Evolutionary conservation across 2,329 filamentous ascomycete species (phyloP).

Genomic region (Didymella segeticola): DNA sequence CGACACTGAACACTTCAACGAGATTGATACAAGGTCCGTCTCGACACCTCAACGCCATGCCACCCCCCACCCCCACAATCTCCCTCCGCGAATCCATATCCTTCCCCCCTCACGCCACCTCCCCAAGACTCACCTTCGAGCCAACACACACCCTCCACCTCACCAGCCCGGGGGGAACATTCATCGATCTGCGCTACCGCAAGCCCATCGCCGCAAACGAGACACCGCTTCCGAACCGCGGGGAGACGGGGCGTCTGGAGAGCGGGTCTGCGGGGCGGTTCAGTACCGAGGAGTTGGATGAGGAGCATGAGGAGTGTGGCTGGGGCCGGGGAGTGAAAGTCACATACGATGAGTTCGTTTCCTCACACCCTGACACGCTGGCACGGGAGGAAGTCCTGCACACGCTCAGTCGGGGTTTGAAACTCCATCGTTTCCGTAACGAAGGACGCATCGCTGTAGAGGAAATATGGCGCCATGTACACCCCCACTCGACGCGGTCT

Average conservation of each 20-base stretch:
- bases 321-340: not conserved
- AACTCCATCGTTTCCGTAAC: no score
- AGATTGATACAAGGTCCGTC: no score
- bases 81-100: slow-evolving; percentile 30
- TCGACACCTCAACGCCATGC: no score
- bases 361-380: no score
- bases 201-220: slow-evolving; percentile 24
- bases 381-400: no score
- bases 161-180: slow-evolving; percentile 63
- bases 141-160: slow-evolving; percentile 70
- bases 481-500: no score
- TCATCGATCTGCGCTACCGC: slow-evolving; percentile 68
- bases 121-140: slow-evolving; percentile 49
- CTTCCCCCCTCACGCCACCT: slow-evolving; percentile 37
- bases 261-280: slow-evolving; percentile 74
- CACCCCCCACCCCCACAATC: slow-evolving; percentile 55
- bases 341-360: no score
- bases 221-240: slow-evolving; percentile 29
- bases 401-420: no score
- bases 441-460: no score
- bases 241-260: slow-evolving; percentile 57
- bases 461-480: no score
- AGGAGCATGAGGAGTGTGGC: no score
- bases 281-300: slow-evolving; percentile 52
- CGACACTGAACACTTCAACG: no score